Percentiles rank a stretch among this genome's conserved stretches.
Evolutionary conservation across 2,329 filamentous ascomycete genomes (phyloP).

Genomic region (Thielaviopsis musarum): DNA sequence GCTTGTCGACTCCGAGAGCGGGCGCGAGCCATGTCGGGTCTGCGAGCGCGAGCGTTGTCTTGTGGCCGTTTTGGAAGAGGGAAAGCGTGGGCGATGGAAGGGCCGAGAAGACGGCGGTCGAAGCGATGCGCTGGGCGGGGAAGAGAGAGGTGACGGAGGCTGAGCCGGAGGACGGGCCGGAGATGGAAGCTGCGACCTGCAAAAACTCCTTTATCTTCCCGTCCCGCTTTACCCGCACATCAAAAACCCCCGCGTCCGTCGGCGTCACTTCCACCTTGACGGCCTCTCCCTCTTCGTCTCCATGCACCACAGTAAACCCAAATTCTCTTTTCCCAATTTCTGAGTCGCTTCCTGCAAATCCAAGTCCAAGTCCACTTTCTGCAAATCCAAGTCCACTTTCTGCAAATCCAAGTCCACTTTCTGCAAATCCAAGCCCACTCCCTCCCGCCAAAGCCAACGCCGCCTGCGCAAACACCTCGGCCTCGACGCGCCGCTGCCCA

Average conservation of each 20-base stretch:
- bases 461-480: conserved; percentile 64
- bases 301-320: background rate
- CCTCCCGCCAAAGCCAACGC: conserved; percentile 37
- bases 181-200: background rate
- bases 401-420: background rate
- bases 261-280: background rate
- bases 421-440: background rate
- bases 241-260: background rate
- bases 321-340: background rate
- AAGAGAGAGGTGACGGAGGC: conserved; percentile 53
- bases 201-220: background rate
- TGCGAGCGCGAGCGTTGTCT: conserved; percentile 41
- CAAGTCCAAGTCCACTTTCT: background rate
- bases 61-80: conserved; percentile 55
- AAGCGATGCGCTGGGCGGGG: conserved; percentile 60
- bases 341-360: background rate
- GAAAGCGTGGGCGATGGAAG: conserved; percentile 34
- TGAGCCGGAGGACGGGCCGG: conserved; percentile 15
- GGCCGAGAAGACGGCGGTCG: conserved; percentile 50
- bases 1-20: conserved; percentile 59
- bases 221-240: background rate
- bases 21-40: conserved; percentile 71
- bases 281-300: background rate
- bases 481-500: conserved; percentile 35
- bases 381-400: background rate